A percentile compares a stretch with the other conserved stretches of the same genome.
These are phyloP conservation scores for Astrocystis sublimbata DNA, from an alignment of 495 filamentous ascomycete species.

Conservation along the genomic window DNA sequence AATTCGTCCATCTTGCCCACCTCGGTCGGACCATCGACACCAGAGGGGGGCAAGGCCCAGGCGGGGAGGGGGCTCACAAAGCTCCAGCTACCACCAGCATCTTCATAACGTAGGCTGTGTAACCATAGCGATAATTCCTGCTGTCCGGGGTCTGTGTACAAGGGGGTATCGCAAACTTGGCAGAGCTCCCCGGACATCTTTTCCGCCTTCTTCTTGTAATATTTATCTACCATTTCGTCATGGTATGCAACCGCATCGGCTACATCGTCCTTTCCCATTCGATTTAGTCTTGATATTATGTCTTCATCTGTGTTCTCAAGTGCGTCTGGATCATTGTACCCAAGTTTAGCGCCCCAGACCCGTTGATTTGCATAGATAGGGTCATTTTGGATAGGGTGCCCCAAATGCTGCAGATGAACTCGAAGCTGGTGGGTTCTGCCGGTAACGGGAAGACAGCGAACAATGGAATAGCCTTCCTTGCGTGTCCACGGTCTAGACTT, in stretches of 20 bases:
- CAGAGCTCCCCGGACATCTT: constrained; percentile 86
- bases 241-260: constrained; percentile 92
- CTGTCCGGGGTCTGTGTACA: constrained; percentile 87
- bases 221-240: constrained; percentile 84
- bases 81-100: constrained; percentile 75
- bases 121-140: constrained; percentile 94
- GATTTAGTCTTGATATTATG: constrained; percentile 76
- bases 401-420: constrained; percentile 91
- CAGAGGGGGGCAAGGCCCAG: constrained; percentile 81
- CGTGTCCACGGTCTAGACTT: constrained; percentile 32
- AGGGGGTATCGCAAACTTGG: constrained; percentile 75
- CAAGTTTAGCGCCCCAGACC: constrained; percentile 83
- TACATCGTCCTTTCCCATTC: constrained; percentile 93
- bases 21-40: constrained; percentile 58
- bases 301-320: constrained; percentile 76
- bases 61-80: constrained; percentile 81
- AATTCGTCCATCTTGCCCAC: constrained; percentile 57
- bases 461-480: constrained; percentile 82
- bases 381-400: constrained; percentile 94
- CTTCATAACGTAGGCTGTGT: constrained; percentile 86
- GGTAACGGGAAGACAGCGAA: constrained; percentile 89
- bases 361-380: constrained; percentile 94
- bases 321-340: constrained; percentile 64
- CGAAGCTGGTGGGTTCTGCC: constrained; percentile 94
- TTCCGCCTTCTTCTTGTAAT: constrained; percentile 84